Evolutionary conservation across 306 rosid genomes (phyloP), one percentile per base, ranked within the genome.

Genomic region (Argentina anserina): DNA sequence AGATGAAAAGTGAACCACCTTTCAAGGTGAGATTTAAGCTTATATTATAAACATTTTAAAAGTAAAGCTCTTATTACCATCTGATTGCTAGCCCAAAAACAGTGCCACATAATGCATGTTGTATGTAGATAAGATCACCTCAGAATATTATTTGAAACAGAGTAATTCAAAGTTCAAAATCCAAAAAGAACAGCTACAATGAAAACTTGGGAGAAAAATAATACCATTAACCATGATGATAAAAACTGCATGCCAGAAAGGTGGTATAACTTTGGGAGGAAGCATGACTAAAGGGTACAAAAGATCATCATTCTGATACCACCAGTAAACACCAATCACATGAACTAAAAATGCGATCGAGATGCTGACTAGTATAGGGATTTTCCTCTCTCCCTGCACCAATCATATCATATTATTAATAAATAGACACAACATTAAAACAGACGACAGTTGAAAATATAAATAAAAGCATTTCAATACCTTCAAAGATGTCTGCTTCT

Each of bases 191-290:
- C 33, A 75, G 73, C 39, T 13, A 34, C 75, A 61, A 34, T 49
- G 13, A 17, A 20, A 59, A 65, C 47, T 33, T 26, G 70, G 69
- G 36, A 76, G 60, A 76, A 65, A 75, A 71, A 75, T 80, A 68
- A 41, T 75, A 94, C 99, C 99, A 83, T 94, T 94, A 76, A 94
- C 95, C 94, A 88, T 81, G 79, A 94, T 89, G 81, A 89, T 81
- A 78, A 91, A 94, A 72, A 91, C 88, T 13, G 96, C 99, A 64
- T 91, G 99, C 99, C 99, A 94, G 58, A 94, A 94, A 29, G 97
- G 97, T 20, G 95, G 99, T 83, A 89, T 91, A 9, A 81, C 86
- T 83, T 84, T 86, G 66, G 96, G 99, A 74, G 99, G 99, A 85
- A 89, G 91, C 96, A 94, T 86, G 80, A 83, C 83, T 86, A 94